Base-by-base conservation (phyloP, 2,329 filamentous ascomycete species). In the Xenosphaeropsis pyriputrescens region DNA sequence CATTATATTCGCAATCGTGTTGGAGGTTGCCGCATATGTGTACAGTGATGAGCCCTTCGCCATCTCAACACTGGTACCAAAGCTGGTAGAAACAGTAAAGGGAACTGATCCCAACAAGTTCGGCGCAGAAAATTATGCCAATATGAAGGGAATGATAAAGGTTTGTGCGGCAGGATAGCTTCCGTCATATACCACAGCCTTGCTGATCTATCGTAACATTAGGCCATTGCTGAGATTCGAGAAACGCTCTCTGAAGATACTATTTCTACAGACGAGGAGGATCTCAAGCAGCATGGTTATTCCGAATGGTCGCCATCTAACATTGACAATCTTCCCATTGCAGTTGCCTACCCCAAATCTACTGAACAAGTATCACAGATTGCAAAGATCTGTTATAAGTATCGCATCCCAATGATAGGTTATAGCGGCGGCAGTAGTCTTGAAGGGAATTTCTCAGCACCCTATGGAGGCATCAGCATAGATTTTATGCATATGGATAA, bases 401-500 rank as follows among this genome's bases (percentile, higher is more conserved):
- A 85, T 56, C 75, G 69, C 16, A 72, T 94, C 39, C 86, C 86
- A 2, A 81, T 94, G 63, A 91, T 43, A 42, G 78, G 80, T 0
- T 93, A 82, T 53, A 26, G 22, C 22, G 86, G 85, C 2, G 88
- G 86, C 13, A 81, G 84, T 0, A 89, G 82, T 47, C 64, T 95
- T 0, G 88, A 95, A 57, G 88, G 82, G 13, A 91, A 93, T 55
- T 93, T 93, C 57, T 83, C 84, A 0, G 84, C 86, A 12, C 85
- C 85, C 0, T 81, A 79, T 52, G 86, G 86, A 11, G 88, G 88
- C 11, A 73, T 95, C 52, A 89, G 83, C 46, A 81, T 95, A 36
- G 88, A 95, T 53, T 94, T 95, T 56, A 73, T 75, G 1, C 75
- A 74, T 51, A 95, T 95, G 88, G 80, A 93, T 55, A 66, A 77